Base-by-base conservation (phyloP, 139 green algal genomes). In the Micractinium conductrix region DNA sequence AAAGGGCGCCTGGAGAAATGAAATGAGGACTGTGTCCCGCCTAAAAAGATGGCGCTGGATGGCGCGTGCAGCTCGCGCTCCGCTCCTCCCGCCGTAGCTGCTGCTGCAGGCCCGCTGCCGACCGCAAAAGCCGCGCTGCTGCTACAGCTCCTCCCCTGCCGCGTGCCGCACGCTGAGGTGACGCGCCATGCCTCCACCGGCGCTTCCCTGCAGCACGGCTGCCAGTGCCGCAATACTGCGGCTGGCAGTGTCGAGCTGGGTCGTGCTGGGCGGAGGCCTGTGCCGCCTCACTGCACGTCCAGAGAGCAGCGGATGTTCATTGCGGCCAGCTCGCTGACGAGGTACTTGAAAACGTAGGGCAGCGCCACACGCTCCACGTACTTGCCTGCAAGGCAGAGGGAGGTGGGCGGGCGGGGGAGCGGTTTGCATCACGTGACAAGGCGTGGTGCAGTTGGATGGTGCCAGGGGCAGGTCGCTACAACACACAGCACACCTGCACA, bases 301-400 rank as follows among this genome's bases (percentile, higher is more conserved):
- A 95, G 73, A 4, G 45, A 85, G 84, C 85, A 86, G 87, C 95
- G 95, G 81, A 98, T 98, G 90, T 97, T 97, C 95, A 98, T 98
- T 9, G 93, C 93, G 21, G 93, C 94, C 79, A 98, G 93, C 92
- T 98, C 95, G 38, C 91, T 92, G 16, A 93, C 91, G 53, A 98
- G 87, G 85, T 95, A 97, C 79, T 91, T 93, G 87, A 96, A 95
- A 19, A 98, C 95, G 81, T 95, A 98, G 0, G 95, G 95, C 80
- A 98, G 86, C 2, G 95, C 94, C 53, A 98, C 93, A 0, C 93
- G 90, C 80, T 96, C 90, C 22, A 98, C 92, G 74, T 92, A 74
- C 40, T 83, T 83, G 78, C 83, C 86, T 65, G 69, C 35, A 42
- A 12, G 22, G 22, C 43, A 58, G 35, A 26, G 43, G 40, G 2